Evolutionary conservation across 2,329 filamentous ascomycete species (phyloP).

Genomic region (Fusarium sublunatum): DNA sequence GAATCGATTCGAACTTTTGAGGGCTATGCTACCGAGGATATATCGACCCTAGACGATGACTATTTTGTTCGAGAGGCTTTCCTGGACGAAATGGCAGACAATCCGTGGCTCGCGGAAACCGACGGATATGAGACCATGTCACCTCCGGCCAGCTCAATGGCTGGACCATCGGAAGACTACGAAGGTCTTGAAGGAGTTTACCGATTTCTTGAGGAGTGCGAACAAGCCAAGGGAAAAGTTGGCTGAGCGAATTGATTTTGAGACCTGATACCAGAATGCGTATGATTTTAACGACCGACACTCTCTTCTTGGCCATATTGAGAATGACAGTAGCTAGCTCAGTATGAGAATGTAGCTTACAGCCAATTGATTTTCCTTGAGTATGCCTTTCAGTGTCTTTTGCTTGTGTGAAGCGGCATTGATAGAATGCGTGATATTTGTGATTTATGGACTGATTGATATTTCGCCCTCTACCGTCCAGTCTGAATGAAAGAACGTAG

Average conservation of each 20-base stretch:
- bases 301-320: slow-evolving; percentile 31
- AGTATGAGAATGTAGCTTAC: slow-evolving; percentile 26
- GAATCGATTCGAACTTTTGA: slow-evolving; percentile 60
- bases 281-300: slow-evolving; percentile 40
- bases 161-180: slow-evolving; percentile 60
- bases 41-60: slow-evolving; percentile 51
- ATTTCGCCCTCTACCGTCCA: background rate
- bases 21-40: slow-evolving; percentile 56
- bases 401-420: background rate
- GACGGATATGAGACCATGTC: slow-evolving; percentile 65
- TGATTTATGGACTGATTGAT: background rate
- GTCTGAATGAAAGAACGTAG: background rate
- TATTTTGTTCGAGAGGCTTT: slow-evolving; percentile 55
- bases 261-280: slow-evolving; percentile 37
- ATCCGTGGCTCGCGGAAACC: slow-evolving; percentile 61
- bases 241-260: slow-evolving; percentile 42
- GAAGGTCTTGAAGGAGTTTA: slow-evolving; percentile 69
- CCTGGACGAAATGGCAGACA: slow-evolving; percentile 57
- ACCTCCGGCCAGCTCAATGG: slow-evolving; percentile 58
- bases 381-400: slow-evolving; percentile 11
- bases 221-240: slow-evolving; percentile 55
- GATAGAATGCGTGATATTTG: slow-evolving; percentile 1
- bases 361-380: slow-evolving; percentile 41
- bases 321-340: slow-evolving; percentile 35
- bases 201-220: slow-evolving; percentile 68